Base-by-base conservation (phyloP, 805 yeast species). In the Nakazawaea sp. region DNA sequence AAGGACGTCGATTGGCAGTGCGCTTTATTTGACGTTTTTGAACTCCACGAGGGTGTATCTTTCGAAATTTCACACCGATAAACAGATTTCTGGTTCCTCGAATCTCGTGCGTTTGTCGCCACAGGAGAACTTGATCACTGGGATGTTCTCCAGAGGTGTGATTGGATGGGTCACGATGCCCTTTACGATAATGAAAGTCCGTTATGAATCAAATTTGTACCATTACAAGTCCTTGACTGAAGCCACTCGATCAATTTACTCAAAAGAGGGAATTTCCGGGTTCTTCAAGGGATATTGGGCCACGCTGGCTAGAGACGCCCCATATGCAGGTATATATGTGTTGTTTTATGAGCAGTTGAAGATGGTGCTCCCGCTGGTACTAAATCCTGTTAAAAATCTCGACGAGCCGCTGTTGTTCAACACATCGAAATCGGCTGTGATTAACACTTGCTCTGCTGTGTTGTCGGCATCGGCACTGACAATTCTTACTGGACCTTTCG, bases 111-210 rank as follows among this genome's bases (percentile, higher is more conserved):
- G 75, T 51, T 66, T 92, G 26, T 64, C 83, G 3, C 78, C 76
- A 45, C 47, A 62, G 23, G 88, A 79, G 42, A 92, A 92, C 53
- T 59, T 89, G 35, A 36, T 73, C 5, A 69, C 89, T 0, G 97
- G 98, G 3, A 83, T 85, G 30, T 48, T 78, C 2, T 79, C 94
- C 1, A 66, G 98, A 40, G 87, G 88, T 0, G 40, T 73, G 1
- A 95, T 88, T 2, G 98, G 98, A 2, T 71, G 80, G 44, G 44
- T 85, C 7, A 86, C 96, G 5, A 92, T 92, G 98, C 98, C 98
- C 1, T 72, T 92, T 8, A 92, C 98, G 0, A 78, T 92, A 3
- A 59, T 92, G 20, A 92, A 92, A 54, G 92, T 94, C 4, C 68
- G 97, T 26, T 88, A 72, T 50, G 97, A 92, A 61, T 85, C 96